A percentile compares a stretch with the other conserved stretches of the same genome.
These are phyloP conservation scores for Botrytis deweyae DNA, from an alignment of 2,329 filamentous ascomycete species.

Conservation along the genomic window DNA sequence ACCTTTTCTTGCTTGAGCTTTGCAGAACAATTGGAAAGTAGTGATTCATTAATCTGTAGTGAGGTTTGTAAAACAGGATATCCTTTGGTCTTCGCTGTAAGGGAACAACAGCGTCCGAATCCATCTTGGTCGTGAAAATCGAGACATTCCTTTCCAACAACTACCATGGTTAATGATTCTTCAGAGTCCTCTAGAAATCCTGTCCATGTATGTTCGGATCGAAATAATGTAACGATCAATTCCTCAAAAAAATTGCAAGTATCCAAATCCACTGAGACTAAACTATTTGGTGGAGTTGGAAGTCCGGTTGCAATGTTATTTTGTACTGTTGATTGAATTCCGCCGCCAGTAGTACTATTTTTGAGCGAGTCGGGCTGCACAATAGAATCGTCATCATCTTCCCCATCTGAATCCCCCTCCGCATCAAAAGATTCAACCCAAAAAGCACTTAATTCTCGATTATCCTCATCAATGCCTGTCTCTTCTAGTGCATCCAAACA, in stretches of 20 bases:
- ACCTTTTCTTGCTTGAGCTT: slow-evolving; percentile 9
- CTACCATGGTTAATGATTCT: slow-evolving; percentile 25
- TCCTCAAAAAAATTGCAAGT: slow-evolving; percentile 10
- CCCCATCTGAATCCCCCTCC: slow-evolving; percentile 24
- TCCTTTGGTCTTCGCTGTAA: not conserved
- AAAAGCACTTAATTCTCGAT: slow-evolving; percentile 22
- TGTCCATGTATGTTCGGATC: slow-evolving; percentile 20
- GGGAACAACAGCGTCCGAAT: slow-evolving; percentile 16
- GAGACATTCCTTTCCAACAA: slow-evolving; percentile 23
- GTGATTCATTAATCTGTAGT: slow-evolving; percentile 11
- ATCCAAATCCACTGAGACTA: not conserved
- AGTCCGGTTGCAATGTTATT: not conserved
- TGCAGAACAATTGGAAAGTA: not conserved
- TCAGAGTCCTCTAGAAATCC: slow-evolving; percentile 23
- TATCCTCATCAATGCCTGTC: slow-evolving; percentile 24
- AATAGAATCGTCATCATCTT: slow-evolving; percentile 8
- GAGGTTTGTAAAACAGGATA: slow-evolving; percentile 11
- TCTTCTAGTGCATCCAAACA: slow-evolving; percentile 24
- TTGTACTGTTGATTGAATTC: not conserved
- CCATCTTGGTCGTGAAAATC: slow-evolving; percentile 20
- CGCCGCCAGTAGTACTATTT: not conserved
- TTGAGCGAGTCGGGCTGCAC: not conserved
- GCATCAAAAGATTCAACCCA: slow-evolving; percentile 26
- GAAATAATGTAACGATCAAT: slow-evolving; percentile 14
- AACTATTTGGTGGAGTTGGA: not conserved